Conservation (phyloP, 768 basidiomycete genomes). For the Mycena capillaripes region DNA sequence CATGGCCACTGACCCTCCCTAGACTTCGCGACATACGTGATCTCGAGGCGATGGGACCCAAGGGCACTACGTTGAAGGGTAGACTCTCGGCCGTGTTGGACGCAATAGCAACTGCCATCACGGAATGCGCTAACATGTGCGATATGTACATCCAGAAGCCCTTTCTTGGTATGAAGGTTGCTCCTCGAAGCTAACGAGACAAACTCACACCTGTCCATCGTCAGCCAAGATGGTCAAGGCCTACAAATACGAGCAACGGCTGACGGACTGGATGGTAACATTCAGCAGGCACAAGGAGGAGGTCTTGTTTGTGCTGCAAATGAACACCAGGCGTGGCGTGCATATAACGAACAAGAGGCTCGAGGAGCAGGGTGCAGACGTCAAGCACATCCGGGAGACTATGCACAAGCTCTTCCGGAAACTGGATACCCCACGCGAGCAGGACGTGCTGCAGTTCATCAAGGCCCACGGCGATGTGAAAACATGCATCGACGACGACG, state of each 20-base stretch:
- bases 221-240: conserved; percentile 45
- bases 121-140: conserved; percentile 51
- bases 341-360: conserved; percentile 45
- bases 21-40: conserved; percentile 35
- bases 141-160: conserved; percentile 54
- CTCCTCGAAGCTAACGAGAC: too few species aligned
- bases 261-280: conserved; percentile 44
- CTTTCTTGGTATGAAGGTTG: conserved; percentile 45
- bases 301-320: conserved; percentile 47
- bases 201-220: neutral
- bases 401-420: conserved; percentile 48
- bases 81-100: conserved; percentile 42
- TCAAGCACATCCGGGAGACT: conserved; percentile 39
- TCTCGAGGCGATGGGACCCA: conserved; percentile 37
- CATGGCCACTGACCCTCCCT: neutral
- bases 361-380: conserved; percentile 31
- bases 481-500: conserved; percentile 47
- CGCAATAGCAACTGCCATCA: conserved; percentile 53
- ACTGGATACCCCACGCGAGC: conserved; percentile 50
- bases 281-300: conserved; percentile 48
- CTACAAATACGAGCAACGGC: conserved; percentile 48
- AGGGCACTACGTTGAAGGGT: conserved; percentile 43
- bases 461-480: conserved; percentile 48
- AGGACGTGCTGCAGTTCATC: conserved; percentile 47
- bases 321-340: conserved; percentile 50